phyloP scores from a whole-genome alignment of 768 basidiomycete genomes.

The Boletus tylopilopsis region DNA sequence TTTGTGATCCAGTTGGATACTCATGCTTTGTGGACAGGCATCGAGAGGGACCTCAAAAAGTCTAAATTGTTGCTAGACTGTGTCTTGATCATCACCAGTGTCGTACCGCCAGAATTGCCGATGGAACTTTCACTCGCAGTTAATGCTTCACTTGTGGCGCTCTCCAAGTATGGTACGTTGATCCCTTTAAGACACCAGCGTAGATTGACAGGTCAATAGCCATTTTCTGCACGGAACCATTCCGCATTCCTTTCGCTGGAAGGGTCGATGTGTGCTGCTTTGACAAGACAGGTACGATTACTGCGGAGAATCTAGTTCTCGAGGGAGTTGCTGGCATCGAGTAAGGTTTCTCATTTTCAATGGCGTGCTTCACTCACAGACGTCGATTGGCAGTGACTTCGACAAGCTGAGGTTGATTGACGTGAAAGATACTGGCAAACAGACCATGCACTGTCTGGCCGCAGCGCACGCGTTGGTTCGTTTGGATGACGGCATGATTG shows the following conservation, averaged over 20 bases:
- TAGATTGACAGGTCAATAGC: conserved; percentile 44
- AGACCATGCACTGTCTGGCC: conserved; percentile 86
- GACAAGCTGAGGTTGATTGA: conserved; percentile 68
- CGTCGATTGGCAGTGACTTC: conserved; percentile 38
- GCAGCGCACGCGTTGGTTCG: conserved; percentile 93
- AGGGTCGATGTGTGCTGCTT: conserved; percentile 98
- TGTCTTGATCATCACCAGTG: conserved; percentile 93
- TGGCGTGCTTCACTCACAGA: conserved; percentile 1
- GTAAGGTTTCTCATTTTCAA: conserved; percentile 44
- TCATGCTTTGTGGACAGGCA: conserved; percentile 46
- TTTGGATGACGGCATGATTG: conserved; percentile 89
- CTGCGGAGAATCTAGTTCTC: conserved; percentile 89
- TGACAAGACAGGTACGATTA: conserved; percentile 99
- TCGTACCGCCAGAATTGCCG: conserved; percentile 95
- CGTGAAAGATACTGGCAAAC: conserved; percentile 69
- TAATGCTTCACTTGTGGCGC: conserved; percentile 88
- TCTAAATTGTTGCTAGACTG: conserved; percentile 94
- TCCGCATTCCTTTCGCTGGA: conserved; percentile 94
- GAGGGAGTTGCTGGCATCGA: conserved; percentile 91
- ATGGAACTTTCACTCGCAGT: conserved; percentile 98
- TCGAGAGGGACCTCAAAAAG: conserved; percentile 90
- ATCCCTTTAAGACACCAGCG: not conserved
- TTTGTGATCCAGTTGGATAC: not conserved
- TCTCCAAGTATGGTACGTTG: conserved; percentile 83
- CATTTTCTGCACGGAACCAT: conserved; percentile 98